Conservation (phyloP, 1,139 yeast genomes). For the Protomyces arabidopsidicola region DNA sequence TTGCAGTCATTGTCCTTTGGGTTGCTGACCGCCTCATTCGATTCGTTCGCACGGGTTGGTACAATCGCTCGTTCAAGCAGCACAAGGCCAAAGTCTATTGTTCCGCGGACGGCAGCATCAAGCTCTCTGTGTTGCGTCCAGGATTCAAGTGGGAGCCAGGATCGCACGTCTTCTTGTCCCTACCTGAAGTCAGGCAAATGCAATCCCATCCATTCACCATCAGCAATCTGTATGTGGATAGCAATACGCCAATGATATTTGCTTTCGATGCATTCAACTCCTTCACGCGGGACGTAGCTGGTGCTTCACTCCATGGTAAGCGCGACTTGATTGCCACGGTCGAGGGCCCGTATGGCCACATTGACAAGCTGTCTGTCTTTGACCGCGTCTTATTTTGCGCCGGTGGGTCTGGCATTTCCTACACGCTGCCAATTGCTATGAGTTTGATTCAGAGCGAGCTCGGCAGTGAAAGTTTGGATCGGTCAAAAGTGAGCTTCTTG, state of each 20-base stretch:
- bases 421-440: slow-evolving; percentile 11
- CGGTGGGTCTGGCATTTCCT: slow-evolving; percentile 11
- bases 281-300: not conserved
- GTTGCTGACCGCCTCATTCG: slow-evolving; percentile 1
- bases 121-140: not conserved
- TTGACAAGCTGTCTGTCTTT: not conserved
- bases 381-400: slow-evolving; percentile 5
- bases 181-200: slow-evolving; percentile 4
- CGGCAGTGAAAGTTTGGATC: not conserved
- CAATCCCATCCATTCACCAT: slow-evolving; percentile 9
- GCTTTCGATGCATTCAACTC: not conserved
- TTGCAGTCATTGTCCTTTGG: slow-evolving; percentile 7
- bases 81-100: slow-evolving; percentile 40
- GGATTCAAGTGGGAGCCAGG: slow-evolving; percentile 6
- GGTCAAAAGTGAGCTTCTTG: not conserved
- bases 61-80: not conserved
- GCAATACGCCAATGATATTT: not conserved
- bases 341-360: slow-evolving; percentile 9
- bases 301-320: not conserved
- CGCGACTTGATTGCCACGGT: not conserved
- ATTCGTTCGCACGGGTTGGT: not conserved
- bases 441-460: not conserved
- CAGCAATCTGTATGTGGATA: not conserved
- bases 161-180: slow-evolving; percentile 1
- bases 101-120: slow-evolving; percentile 4